Evolutionary conservation across 2,329 filamentous ascomycete genomes (phyloP).

Genomic region (Paecilomyces sp.): DNA sequence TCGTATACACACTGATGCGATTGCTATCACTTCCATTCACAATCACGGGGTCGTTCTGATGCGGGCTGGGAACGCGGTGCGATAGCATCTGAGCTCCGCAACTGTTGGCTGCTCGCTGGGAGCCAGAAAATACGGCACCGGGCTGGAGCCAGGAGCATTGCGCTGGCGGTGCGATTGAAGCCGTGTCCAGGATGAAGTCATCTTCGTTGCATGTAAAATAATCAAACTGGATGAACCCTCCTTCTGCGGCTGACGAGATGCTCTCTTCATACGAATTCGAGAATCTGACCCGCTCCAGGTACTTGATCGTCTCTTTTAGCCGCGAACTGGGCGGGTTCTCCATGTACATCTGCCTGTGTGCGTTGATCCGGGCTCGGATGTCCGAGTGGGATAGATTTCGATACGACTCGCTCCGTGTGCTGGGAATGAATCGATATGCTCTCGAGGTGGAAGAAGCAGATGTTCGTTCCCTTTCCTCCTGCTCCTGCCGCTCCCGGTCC

Average conservation of each 20-base stretch:
- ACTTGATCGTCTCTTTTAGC: conserved; percentile 54
- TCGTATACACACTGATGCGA: conserved; percentile 30
- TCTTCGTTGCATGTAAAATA: conserved; percentile 45
- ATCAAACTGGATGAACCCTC: conserved; percentile 47
- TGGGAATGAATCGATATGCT: conserved; percentile 20
- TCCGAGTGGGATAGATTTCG: conserved; percentile 25
- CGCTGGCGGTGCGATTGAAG: conserved; percentile 43
- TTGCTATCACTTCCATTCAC: conserved; percentile 26
- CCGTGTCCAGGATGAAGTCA: conserved; percentile 54
- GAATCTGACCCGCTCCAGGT: conserved; percentile 52
- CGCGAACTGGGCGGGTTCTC: conserved; percentile 27
- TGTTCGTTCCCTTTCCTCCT: conserved; percentile 9
- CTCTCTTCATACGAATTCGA: conserved; percentile 49
- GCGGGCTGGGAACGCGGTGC: conserved; percentile 20
- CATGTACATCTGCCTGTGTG: conserved; percentile 28
- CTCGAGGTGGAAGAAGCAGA: conserved; percentile 1
- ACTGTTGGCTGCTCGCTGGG: conserved; percentile 48
- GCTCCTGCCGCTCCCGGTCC: conserved; percentile 23
- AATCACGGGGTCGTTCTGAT: conserved; percentile 25
- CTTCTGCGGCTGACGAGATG: conserved; percentile 45
- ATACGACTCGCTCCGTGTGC: conserved; percentile 18
- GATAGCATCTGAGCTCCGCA: conserved; percentile 17
- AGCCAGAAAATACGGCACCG: conserved; percentile 55
- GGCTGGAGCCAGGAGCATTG: conserved; percentile 56
- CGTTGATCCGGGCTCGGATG: conserved; percentile 26